Evolutionary conservation across 2,329 filamentous ascomycete genomes (phyloP).

Genomic region (Colletotrichum sp.): DNA sequence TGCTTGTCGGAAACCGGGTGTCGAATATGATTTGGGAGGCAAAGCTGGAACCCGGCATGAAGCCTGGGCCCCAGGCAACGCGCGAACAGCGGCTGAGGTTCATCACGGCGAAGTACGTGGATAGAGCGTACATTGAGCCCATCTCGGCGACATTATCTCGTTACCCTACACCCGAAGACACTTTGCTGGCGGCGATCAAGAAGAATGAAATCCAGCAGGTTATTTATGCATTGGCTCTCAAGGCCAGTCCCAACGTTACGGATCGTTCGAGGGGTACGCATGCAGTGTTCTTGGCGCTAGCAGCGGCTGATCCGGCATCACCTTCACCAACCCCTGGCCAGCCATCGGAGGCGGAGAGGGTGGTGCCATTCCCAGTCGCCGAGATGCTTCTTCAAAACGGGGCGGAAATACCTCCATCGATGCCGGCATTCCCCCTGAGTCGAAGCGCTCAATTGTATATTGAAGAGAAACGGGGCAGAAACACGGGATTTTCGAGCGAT

Average conservation of each 20-base stretch:
- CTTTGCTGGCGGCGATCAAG: constrained; percentile 90
- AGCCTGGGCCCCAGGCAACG: constrained; percentile 78
- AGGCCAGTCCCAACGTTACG: constrained; percentile 83
- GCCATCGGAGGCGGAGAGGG: constrained; percentile 51
- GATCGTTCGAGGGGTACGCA: constrained; percentile 90
- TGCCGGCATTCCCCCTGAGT: constrained; percentile 85
- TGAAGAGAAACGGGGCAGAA: constrained; percentile 72
- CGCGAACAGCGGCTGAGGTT: constrained; percentile 92
- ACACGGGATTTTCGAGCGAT: constrained; percentile 56
- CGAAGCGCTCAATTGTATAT: constrained; percentile 82
- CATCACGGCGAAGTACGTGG: constrained; percentile 94
- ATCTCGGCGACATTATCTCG: constrained; percentile 77
- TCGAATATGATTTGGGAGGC: constrained; percentile 98
- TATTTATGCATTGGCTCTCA: constrained; percentile 85
- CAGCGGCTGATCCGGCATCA: constrained; percentile 87
- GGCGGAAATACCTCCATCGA: constrained; percentile 77
- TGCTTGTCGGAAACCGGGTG: constrained; percentile 90
- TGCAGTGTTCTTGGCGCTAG: constrained; percentile 87
- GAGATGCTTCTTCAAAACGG: constrained; percentile 94
- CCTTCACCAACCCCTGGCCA: constrained; percentile 57
- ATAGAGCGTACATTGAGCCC: constrained; percentile 80
- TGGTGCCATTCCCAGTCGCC: constrained; percentile 82
- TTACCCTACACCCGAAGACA: constrained; percentile 83
- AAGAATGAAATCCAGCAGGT: constrained; percentile 95
- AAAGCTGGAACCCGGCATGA: constrained; percentile 73